These are phyloP conservation scores for Glycine latifolia DNA, from an alignment of 306 rosid species.

Conservation along the genomic window DNA sequence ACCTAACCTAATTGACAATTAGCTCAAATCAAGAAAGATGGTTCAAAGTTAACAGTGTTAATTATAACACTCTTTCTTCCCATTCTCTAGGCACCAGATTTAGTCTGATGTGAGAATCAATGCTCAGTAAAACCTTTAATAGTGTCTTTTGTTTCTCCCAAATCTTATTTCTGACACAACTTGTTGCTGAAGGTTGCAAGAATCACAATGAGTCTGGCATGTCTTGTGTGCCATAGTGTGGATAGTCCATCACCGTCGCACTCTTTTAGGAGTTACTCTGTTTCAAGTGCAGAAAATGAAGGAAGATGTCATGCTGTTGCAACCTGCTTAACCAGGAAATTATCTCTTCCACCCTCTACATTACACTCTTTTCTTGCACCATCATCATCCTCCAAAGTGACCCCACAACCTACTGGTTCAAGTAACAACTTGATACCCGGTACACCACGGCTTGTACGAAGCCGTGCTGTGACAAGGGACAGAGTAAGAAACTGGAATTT, in stretches of 20 bases:
- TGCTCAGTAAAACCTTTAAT: neutral
- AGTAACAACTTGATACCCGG: constrained; percentile 49
- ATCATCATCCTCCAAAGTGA: constrained; percentile 76
- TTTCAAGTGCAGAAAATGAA: constrained; percentile 78
- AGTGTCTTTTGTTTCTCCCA: neutral
- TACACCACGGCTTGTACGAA: constrained; percentile 75
- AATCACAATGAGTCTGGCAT: constrained; percentile 76
- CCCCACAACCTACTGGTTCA: constrained; percentile 74
- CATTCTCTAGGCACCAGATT: neutral
- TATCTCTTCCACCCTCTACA: constrained; percentile 55
- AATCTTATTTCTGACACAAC: constrained; percentile 30
- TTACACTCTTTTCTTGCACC: constrained; percentile 50
- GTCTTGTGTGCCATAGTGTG: constrained; percentile 83
- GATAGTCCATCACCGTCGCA: constrained; percentile 91
- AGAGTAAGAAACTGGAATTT: constrained; percentile 87
- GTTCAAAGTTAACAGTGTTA: neutral
- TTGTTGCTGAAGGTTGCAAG: constrained; percentile 49
- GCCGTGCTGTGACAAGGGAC: constrained; percentile 86
- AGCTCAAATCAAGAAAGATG: constrained; percentile 22
- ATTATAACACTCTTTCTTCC: constrained; percentile 17
- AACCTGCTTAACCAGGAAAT: constrained; percentile 72
- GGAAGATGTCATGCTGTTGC: constrained; percentile 84
- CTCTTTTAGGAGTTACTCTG: constrained; percentile 78
- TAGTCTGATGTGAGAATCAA: no score
- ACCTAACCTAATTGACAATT: neutral